These are phyloP conservation scores for Rhizopus sp. DNA, from an alignment of 371 early-diverging fungal species.

Conservation along the genomic window DNA sequence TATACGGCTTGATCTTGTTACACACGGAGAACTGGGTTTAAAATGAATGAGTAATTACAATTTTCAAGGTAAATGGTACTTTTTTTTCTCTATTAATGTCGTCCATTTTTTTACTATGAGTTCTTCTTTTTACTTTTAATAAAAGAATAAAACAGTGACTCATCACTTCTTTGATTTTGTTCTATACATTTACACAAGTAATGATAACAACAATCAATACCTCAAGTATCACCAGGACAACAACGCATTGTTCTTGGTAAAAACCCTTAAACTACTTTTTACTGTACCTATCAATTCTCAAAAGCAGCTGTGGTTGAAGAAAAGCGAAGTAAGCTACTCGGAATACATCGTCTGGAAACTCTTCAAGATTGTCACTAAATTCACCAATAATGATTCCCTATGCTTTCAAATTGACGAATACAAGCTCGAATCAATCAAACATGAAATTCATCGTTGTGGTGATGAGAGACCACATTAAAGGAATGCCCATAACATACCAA, in stretches of 20 bases:
- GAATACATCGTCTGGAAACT: constrained; percentile 13
- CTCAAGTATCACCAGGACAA: not conserved
- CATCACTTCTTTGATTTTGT: too few relatives aligned
- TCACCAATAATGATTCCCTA: not conserved
- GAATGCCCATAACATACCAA: too few relatives aligned
- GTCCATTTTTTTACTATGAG: too few relatives aligned
- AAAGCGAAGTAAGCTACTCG: constrained; percentile 11
- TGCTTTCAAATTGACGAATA: constrained; percentile 15
- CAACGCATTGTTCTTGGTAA: constrained; percentile 8
- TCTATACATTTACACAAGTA: too few relatives aligned
- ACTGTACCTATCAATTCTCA: not conserved
- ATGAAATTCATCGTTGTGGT: constrained; percentile 5
- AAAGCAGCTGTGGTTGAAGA: constrained; percentile 8
- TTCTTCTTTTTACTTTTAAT: too few relatives aligned
- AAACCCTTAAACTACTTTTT: constrained; percentile 5
- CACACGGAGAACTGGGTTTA: not conserved
- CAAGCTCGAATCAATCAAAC: constrained; percentile 9
- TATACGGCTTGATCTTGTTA: not conserved
- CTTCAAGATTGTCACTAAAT: constrained; percentile 6
- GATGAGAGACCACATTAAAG: constrained; percentile 7
- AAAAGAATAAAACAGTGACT: too few relatives aligned
- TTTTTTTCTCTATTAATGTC: too few relatives aligned
- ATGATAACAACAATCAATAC: too few relatives aligned
- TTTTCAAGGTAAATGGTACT: not conserved
- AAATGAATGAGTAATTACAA: not conserved